These are phyloP conservation scores for Cryptosporidium ubiquitum DNA, from an alignment of 169 alveolate species.

Conservation along the genomic window DNA sequence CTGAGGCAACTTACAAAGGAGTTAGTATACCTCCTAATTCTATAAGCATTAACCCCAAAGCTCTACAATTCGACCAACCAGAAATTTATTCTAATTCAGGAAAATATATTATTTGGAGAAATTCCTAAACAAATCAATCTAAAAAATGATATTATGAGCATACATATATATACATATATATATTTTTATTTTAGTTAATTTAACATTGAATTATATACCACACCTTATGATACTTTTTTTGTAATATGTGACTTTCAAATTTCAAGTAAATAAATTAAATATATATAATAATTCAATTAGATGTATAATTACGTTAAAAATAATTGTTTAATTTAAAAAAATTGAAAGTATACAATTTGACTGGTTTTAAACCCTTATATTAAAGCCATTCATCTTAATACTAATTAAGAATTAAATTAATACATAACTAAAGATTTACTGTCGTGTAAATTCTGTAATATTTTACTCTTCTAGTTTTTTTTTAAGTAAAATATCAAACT, in stretches of 20 bases:
- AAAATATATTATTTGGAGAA: slow-evolving; percentile 66
- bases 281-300: too few relatives aligned
- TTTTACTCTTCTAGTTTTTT: background rate
- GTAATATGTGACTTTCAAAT: background rate
- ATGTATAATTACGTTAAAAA: too few relatives aligned
- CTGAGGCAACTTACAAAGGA: slow-evolving; percentile 36
- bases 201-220: background rate
- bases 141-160: too few relatives aligned
- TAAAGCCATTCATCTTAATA: background rate
- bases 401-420: background rate
- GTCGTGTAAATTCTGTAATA: background rate
- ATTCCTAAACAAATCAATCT: background rate
- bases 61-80: slow-evolving; percentile 8
- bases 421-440: too few relatives aligned
- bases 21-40: slow-evolving; percentile 24
- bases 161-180: too few relatives aligned
- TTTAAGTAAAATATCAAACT: background rate
- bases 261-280: background rate
- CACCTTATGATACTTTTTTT: background rate
- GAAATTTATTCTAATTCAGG: slow-evolving; percentile 36
- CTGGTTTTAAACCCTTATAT: background rate
- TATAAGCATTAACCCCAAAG: slow-evolving; percentile 45
- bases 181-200: background rate
- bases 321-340: too few relatives aligned
- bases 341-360: background rate